Evolutionary conservation across 2,329 filamentous ascomycete genomes (phyloP), one percentile per base, ranked within the genome.

Genomic region (Coniochaeta sp.): DNA sequence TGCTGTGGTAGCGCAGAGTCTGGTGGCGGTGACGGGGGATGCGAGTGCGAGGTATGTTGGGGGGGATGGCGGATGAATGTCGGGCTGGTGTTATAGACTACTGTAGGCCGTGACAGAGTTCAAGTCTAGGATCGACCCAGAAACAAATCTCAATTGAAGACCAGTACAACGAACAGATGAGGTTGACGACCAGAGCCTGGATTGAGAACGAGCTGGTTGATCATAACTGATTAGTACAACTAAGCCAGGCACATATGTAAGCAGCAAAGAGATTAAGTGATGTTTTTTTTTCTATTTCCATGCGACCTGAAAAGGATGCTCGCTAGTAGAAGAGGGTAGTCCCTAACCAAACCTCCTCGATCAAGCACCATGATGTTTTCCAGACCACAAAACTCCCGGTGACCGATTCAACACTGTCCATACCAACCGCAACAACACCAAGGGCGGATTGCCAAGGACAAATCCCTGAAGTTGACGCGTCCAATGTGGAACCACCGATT

Each of bases 11-110:
- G 5, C 34, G 12, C 64, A 66, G 60, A 54, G 58, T 11, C 60
- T 67, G 31, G 47, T 62, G 16, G 43, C n/a, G 7, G 62, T 63
- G 11, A 22, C 38, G 5, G 59, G 47, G 50, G 50, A 65, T 17
- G 54, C 64, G 19, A 66, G 62, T 40, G 61, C 54, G 36, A 65
- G 63, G 28, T 66, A 62, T 57, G 59, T 61, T 8, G 64, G 64
- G 3, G 63, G 66, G 2, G 64, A 63, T 47, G 43, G 38, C 9
- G 38, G 38, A n/a, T 40, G 16, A 38, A 12, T 38, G 34, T 38
- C 11, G 34, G 16, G 16, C 34, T 6, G 34, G 7, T 38, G 28
- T 31, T 31, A n/a, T 31, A 31, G 28, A 5, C 9, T 5, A 6
- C 28, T 31, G 28, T 31, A 31, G 28, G 28, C n/a, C 28, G 28